Percentiles rank a stretch among this genome's conserved stretches.
phyloP scores from a whole-genome alignment of 768 basidiomycete genomes.

The Tricholoma hemisulphureum region DNA sequence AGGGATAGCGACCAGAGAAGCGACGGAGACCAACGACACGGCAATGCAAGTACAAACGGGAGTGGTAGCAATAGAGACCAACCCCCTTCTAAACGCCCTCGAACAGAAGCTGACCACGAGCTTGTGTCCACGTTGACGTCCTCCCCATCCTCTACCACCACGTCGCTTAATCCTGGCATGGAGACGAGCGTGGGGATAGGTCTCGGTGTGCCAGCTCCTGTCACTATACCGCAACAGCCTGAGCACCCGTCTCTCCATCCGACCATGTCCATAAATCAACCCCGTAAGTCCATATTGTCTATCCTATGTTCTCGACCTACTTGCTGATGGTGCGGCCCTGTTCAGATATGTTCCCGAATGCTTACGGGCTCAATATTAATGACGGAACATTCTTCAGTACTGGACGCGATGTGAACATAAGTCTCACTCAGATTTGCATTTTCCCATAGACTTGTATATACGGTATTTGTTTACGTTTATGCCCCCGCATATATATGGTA shows the following conservation, averaged over 20 bases:
- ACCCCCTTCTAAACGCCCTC: slow-evolving; percentile 36
- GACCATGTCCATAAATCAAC: no score
- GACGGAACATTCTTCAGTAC: no score
- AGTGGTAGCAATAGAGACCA: slow-evolving; percentile 4
- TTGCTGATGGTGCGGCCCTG: no score
- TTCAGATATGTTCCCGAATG: no score
- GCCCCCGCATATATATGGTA: no score
- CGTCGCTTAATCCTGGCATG: background rate
- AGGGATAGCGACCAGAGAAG: slow-evolving; percentile 18
- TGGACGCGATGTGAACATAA: no score
- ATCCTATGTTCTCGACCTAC: no score
- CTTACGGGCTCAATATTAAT: no score
- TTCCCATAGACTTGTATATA: no score
- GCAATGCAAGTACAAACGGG: background rate
- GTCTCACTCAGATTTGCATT: no score
- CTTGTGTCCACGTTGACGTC: background rate
- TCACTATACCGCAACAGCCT: slow-evolving; percentile 27
- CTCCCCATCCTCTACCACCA: background rate
- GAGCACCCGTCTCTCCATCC: slow-evolving; percentile 36
- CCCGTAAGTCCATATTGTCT: no score
- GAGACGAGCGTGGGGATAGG: slow-evolving; percentile 3
- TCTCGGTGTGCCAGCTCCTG: slow-evolving; percentile 17
- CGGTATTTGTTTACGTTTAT: no score
- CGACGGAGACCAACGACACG: background rate
- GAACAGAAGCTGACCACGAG: slow-evolving; percentile 33